Evolutionary conservation across 2,329 filamentous ascomycete species (phyloP), one percentile per base, ranked within the genome.

Genomic region (Claviceps arundinis): DNA sequence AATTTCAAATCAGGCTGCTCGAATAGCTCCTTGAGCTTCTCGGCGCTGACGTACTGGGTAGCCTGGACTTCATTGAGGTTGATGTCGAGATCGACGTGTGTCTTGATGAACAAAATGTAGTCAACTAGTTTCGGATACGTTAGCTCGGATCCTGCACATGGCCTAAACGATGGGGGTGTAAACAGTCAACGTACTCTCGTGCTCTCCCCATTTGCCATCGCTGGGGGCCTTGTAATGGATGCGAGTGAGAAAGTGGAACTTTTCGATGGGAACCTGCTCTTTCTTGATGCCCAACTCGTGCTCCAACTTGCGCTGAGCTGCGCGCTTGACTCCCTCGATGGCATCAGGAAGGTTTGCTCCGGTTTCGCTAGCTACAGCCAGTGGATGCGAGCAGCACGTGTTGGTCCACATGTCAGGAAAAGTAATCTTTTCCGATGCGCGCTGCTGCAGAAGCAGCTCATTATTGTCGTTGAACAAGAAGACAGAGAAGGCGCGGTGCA

Each of bases 381-480:
- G 78, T 5, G 93, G 93, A 70, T 98, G 93, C 41, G 93, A 98
- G 76, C 93, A 98, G 78, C 93, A 98, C 37, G 93, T 98, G 73
- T 98, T 98, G 57, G 93, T 98, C 93, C 93, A 98, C 85, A 96
- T 90, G 67, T 95, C 89, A 48, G 93, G 91, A 73, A 98, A 98
- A 6, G 93, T 98, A 65, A 98, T 98, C 76, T 98, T 98, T 74
- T 97, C 91, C 42, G 83, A 75, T 30, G 93, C 93, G 59, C 93
- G 87, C 75, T 97, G 93, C 73, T 98, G 93, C 50, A 98, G 82
- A 45, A 98, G 85, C 55, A 97, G 76, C 62, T 89, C 85, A 70
- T 96, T 94, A 66, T 93, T 79, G 56, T 87, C 85, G 72, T 97
- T 89, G 76, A 98, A 98, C 60, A 98, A 83, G 74, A 98, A 98